Evolutionary conservation across 1,284 basidiomycete species (phyloP).

Genomic region (Naganishia albida): DNA sequence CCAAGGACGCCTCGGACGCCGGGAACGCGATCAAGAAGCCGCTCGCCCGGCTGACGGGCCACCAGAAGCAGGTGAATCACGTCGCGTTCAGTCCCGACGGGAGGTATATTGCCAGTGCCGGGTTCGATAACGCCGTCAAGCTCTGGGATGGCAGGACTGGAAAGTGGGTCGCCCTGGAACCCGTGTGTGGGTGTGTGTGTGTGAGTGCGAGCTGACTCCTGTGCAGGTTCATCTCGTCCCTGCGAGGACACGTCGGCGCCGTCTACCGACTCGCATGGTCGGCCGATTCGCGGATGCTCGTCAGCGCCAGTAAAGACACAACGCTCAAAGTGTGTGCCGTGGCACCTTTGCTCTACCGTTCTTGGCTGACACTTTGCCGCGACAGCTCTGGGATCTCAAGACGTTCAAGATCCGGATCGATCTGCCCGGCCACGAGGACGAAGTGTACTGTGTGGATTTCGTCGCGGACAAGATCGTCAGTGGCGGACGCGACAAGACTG

Average conservation of each 20-base stretch:
- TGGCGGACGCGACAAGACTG: constrained; percentile 70
- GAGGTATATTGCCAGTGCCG: constrained; percentile 83
- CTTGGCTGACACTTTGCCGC: no score
- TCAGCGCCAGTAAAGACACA: constrained; percentile 92
- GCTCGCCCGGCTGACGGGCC: constrained; percentile 83
- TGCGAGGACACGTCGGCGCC: constrained; percentile 89
- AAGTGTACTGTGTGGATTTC: constrained; percentile 98
- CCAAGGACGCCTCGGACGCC: constrained; percentile 7
- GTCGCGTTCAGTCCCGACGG: constrained; percentile 96
- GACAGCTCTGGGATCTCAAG: constrained; percentile 88
- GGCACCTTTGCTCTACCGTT: background rate
- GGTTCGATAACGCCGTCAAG: constrained; percentile 88
- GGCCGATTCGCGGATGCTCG: constrained; percentile 84
- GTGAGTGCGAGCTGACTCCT: background rate
- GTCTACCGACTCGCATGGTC: constrained; percentile 96
- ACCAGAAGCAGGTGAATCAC: constrained; percentile 93
- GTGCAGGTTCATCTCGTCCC: constrained; percentile 74
- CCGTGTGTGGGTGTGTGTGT: no score
- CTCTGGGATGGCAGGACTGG: constrained; percentile 93
- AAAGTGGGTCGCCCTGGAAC: constrained; percentile 67
- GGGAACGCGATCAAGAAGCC: constrained; percentile 68
- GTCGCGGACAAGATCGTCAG: constrained; percentile 97
- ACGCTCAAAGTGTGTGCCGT: constrained; percentile 75
- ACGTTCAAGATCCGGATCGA: constrained; percentile 92
- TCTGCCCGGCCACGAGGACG: constrained; percentile 93